These are phyloP conservation scores for Ricinus communis DNA, from an alignment of 345 rosid species.

Conservation along the genomic window DNA sequence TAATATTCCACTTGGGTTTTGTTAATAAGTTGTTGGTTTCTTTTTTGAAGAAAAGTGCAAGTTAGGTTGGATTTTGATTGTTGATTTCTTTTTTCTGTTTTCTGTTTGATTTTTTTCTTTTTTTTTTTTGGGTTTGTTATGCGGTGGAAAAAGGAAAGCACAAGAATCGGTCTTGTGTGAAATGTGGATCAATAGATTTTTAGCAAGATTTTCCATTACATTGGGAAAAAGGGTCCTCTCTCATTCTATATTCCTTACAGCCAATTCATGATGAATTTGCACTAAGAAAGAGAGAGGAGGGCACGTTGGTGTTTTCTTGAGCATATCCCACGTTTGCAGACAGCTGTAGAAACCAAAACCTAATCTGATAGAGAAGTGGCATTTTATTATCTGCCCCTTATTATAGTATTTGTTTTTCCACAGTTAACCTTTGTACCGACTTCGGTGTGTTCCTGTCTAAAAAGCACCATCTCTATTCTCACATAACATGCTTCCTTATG, in stretches of 20 bases:
- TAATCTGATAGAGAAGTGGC: not conserved
- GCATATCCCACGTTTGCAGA: not conserved
- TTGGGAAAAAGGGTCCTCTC: not conserved
- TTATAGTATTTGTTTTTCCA: not conserved
- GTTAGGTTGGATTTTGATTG: conserved; percentile 4
- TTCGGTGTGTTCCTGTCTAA: not conserved
- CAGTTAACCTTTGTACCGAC: not conserved
- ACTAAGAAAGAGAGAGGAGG: not conserved
- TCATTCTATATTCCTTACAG: not conserved
- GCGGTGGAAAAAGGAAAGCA: conserved; percentile 32
- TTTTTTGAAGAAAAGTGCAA: conserved; percentile 4
- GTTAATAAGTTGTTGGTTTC: not conserved
- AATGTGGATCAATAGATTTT: conserved; percentile 45
- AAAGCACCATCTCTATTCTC: too few relatives aligned
- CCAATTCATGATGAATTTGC: not conserved
- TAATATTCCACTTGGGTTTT: not conserved
- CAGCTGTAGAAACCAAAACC: not conserved
- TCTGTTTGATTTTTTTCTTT: not conserved
- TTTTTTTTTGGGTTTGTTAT: conserved; percentile 9
- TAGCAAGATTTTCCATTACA: conserved; percentile 32
- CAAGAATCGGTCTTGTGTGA: conserved; percentile 41
- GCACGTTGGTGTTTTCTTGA: not conserved
- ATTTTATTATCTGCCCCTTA: too few relatives aligned
- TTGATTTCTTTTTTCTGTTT: conserved; percentile 5
- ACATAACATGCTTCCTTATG: too few relatives aligned